Evolutionary conservation across 371 early-diverging fungal species (phyloP).

Genomic region (Syncephalastrum monosporum): DNA sequence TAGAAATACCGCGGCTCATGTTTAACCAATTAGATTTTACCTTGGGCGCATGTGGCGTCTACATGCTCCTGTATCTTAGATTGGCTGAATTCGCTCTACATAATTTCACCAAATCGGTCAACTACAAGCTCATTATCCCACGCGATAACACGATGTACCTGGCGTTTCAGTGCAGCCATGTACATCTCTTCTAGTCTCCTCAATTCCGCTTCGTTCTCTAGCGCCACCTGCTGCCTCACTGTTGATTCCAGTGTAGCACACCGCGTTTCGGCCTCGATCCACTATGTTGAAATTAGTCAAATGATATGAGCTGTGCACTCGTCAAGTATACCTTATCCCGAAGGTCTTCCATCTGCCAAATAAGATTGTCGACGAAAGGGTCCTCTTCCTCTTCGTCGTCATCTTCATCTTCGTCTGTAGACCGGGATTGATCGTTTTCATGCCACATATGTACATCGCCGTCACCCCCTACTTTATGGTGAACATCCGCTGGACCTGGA

Average conservation of each 20-base stretch:
- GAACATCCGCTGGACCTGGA: not conserved
- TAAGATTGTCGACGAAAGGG: slow-evolving; percentile 45
- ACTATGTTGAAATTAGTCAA: slow-evolving; percentile 18
- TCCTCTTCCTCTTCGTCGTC: slow-evolving; percentile 42
- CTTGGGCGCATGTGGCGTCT: not conserved
- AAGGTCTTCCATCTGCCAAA: slow-evolving; percentile 45
- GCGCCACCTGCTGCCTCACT: slow-evolving; percentile 50
- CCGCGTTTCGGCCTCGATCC: slow-evolving; percentile 57
- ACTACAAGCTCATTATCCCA: not conserved
- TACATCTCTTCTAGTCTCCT: slow-evolving; percentile 43
- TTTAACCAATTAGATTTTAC: not conserved
- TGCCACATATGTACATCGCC: not conserved
- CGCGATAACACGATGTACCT: slow-evolving; percentile 20
- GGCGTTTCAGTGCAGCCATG: slow-evolving; percentile 29
- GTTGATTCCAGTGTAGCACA: slow-evolving; percentile 56
- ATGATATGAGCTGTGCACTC: not conserved
- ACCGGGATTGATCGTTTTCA: not conserved
- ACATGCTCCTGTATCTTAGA: slow-evolving; percentile 9
- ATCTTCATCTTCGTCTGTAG: slow-evolving; percentile 31
- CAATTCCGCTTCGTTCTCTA: slow-evolving; percentile 43
- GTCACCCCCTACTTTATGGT: not conserved
- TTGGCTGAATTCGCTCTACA: slow-evolving; percentile 21
- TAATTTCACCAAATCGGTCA: slow-evolving; percentile 1
- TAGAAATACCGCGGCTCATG: too few species aligned
- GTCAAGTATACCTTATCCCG: slow-evolving; percentile 39